Conservation (phyloP, 345 rosid genomes). For the Moricandia moricandioides region DNA sequence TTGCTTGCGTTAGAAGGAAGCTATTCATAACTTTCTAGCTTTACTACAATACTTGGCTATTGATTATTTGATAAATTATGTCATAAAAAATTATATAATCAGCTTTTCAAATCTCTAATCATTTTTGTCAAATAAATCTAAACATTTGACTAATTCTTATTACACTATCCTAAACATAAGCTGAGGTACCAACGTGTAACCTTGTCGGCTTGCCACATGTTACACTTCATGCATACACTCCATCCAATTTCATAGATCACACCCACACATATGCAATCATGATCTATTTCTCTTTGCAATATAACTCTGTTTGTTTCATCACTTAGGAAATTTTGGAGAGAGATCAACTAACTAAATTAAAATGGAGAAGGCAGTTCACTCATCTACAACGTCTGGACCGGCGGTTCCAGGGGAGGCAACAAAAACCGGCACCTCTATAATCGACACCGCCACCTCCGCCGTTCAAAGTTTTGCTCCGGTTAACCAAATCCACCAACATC, state of each 20-base stretch:
- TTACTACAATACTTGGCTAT: not conserved
- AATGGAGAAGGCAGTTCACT: conserved; percentile 32
- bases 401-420: conserved; percentile 60
- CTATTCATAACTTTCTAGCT: not conserved
- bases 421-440: conserved; percentile 42
- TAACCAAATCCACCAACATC: conserved; percentile 76
- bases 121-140: not conserved
- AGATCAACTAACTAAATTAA: not conserved
- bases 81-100: too few species aligned
- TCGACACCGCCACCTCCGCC: conserved; percentile 56
- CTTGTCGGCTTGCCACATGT: conserved; percentile 1
- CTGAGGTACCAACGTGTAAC: conserved; percentile 14
- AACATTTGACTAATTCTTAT: conserved; percentile 29
- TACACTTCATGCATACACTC: not conserved
- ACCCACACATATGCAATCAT: not conserved
- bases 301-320: conserved; percentile 13
- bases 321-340: not conserved
- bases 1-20: not conserved
- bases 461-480: conserved; percentile 60
- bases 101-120: not conserved
- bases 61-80: too few species aligned
- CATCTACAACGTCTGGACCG: conserved; percentile 41
- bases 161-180: conserved; percentile 1
- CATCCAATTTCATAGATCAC: not conserved
- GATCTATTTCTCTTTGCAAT: conserved; percentile 2